Evolutionary conservation across 371 early-diverging fungal species (phyloP), one percentile per base, ranked within the genome.

Genomic region (Circinella umbellata): DNA sequence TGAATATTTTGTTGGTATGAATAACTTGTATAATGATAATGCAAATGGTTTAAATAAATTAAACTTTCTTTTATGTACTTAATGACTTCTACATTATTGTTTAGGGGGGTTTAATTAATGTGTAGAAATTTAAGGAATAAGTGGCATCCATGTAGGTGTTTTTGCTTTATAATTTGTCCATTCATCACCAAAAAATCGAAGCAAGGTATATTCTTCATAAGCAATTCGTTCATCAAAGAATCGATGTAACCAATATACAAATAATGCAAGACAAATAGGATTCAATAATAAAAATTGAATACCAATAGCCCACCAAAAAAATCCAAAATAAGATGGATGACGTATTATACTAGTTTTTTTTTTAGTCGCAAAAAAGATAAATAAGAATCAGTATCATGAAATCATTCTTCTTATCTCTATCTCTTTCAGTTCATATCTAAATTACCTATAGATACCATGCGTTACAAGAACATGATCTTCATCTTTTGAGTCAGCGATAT

Each of bases 321-420:
- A 96, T 38, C 93, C 95, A 72, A 94, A 91, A 71, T 96, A 96
- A 46, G 95, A 89, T n/a, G 96, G 96, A 75, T 96, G 96, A 18
- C 96, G 90, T 79, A 93, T 84, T 18, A 88, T 62, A 51, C 87
- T 89, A 64, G 1, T 9, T n/a, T n/a, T n/a, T n/a, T n/a, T n/a
- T n/a, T n/a, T n/a, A n/a, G 11, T 42, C 42, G 11, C 3, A 9
- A 11, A 42, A 46, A 27, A 27, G 27, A 27, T 27, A 27, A 27
- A n/a, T n/a, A n/a, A n/a, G n/a, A n/a, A n/a, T n/a, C n/a, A n/a
- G n/a, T n/a, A n/a, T n/a, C n/a, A n/a, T n/a, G n/a, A n/a, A n/a
- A n/a, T n/a, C 27, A 27, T 42, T 42, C 9, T 42, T 6, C 1
- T 42, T 3, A n/a, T 42, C 42, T 42, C 42, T 42, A 6, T 42